Percentiles rank a stretch among this genome's conserved stretches.
These are phyloP conservation scores for Penicillium odoratum DNA, from an alignment of 495 filamentous ascomycete species.

Conservation along the genomic window DNA sequence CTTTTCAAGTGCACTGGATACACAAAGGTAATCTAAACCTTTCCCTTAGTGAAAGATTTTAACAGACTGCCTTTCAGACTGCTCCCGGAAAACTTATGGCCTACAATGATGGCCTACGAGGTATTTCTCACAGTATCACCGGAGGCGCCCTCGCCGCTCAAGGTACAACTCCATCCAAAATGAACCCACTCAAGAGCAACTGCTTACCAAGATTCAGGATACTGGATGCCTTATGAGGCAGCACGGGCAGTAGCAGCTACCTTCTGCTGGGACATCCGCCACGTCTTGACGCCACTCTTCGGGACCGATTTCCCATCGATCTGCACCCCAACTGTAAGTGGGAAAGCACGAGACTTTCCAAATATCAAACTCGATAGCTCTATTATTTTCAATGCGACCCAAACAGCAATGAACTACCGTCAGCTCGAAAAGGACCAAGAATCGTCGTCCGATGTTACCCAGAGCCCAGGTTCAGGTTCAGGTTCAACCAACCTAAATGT, in stretches of 20 bases:
- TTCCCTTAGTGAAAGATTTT: neutral
- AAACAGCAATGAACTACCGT: neutral
- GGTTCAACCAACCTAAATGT: no score
- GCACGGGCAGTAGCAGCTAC: constrained; percentile 82
- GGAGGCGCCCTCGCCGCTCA: constrained; percentile 87
- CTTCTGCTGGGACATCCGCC: constrained; percentile 83
- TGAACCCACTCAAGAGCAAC: neutral
- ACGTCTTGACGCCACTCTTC: constrained; percentile 84
- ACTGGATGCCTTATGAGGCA: constrained; percentile 92
- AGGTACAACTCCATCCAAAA: constrained; percentile 52
- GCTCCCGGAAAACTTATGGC: constrained; percentile 79
- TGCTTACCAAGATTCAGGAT: constrained; percentile 59
- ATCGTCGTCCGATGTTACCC: neutral
- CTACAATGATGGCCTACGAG: constrained; percentile 75
- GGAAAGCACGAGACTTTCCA: neutral
- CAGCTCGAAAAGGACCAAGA: neutral
- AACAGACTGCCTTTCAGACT: constrained; percentile 54
- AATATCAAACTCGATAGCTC: neutral
- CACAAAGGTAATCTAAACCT: constrained; percentile 64
- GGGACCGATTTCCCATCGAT: constrained; percentile 71
- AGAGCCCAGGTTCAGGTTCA: neutral
- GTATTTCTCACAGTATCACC: constrained; percentile 91
- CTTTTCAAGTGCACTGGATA: constrained; percentile 91
- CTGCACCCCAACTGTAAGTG: constrained; percentile 62
- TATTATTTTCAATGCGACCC: neutral